Conservation (phyloP, 2,329 filamentous ascomycete species). For the Hymenotorrendiella dingleyae region DNA sequence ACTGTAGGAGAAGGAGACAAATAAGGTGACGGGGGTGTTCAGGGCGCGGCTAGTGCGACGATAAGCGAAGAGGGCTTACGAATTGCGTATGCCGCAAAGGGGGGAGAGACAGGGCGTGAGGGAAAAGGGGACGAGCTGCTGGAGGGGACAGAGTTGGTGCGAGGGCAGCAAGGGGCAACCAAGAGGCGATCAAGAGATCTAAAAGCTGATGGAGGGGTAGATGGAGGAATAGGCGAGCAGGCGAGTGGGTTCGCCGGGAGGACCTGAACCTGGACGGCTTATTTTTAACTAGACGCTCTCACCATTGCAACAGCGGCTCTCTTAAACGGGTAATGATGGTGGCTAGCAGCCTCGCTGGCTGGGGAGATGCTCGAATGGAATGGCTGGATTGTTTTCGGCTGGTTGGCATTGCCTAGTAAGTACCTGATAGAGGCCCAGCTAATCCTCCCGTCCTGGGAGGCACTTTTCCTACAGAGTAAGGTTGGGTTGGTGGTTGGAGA, state of each 20-base stretch:
- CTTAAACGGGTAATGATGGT: too few species aligned
- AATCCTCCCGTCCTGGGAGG: too few species aligned
- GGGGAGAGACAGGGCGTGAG: neutral
- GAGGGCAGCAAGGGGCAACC: too few species aligned
- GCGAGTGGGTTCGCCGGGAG: neutral
- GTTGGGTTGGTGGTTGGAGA: too few species aligned
- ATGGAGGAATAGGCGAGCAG: neutral
- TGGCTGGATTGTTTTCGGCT: too few species aligned
- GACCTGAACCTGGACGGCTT: neutral
- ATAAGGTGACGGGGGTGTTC: neutral
- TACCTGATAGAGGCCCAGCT: too few species aligned
- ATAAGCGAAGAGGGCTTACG: slow-evolving; percentile 22
- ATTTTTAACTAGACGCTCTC: neutral
- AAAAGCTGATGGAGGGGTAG: neutral
- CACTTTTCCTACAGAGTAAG: too few species aligned
- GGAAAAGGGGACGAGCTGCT: neutral
- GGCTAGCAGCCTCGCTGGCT: too few species aligned
- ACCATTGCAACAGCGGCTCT: neutral
- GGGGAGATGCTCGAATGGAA: too few species aligned
- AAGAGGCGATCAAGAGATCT: too few species aligned
- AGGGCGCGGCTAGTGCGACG: slow-evolving; percentile 15
- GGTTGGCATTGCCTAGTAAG: too few species aligned
- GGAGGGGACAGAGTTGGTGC: neutral
- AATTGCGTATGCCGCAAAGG: slow-evolving; percentile 9
- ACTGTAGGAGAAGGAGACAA: slow-evolving; percentile 20